Conservation (phyloP, 129 eudicot species). For the Chrysanthemum lavandulifolium region DNA sequence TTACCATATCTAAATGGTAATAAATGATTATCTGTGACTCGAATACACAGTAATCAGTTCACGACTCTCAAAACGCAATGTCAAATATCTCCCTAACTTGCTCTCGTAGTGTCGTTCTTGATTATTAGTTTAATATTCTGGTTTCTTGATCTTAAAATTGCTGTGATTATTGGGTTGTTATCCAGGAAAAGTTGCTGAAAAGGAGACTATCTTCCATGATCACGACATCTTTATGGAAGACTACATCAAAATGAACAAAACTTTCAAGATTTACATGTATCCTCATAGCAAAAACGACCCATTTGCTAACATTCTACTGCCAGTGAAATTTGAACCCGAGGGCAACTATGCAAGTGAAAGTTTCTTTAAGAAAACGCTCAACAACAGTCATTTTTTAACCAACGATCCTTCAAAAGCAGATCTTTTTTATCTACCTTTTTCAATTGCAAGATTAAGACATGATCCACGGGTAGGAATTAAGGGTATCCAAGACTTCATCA, state of each 20-base stretch:
- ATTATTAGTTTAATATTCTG: background rate
- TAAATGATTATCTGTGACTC: too few relatives aligned
- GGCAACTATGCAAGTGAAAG: conserved; percentile 97
- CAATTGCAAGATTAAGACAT: conserved; percentile 77
- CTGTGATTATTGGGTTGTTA: conserved; percentile 3
- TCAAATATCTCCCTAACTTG: background rate
- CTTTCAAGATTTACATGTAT: conserved; percentile 67
- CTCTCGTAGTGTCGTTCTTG: background rate
- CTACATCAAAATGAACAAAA: conserved; percentile 71
- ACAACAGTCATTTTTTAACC: conserved; percentile 72
- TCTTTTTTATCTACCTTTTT: conserved; percentile 79
- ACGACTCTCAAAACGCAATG: background rate
- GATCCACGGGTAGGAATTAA: conserved; percentile 71
- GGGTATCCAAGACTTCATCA: conserved; percentile 72
- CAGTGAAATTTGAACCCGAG: conserved; percentile 65
- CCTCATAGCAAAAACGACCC: conserved; percentile 72
- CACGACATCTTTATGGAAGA: conserved; percentile 50
- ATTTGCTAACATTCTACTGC: conserved; percentile 74
- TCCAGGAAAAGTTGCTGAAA: conserved; percentile 31
- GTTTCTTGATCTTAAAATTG: conserved; percentile 3
- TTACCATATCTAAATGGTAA: too few relatives aligned
- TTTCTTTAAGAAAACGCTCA: conserved; percentile 79
- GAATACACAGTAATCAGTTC: too few relatives aligned
- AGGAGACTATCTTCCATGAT: conserved; percentile 61
- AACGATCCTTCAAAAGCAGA: conserved; percentile 74